Conservation (phyloP, 257 asterid species). For the Salvia miltiorrhiza region DNA sequence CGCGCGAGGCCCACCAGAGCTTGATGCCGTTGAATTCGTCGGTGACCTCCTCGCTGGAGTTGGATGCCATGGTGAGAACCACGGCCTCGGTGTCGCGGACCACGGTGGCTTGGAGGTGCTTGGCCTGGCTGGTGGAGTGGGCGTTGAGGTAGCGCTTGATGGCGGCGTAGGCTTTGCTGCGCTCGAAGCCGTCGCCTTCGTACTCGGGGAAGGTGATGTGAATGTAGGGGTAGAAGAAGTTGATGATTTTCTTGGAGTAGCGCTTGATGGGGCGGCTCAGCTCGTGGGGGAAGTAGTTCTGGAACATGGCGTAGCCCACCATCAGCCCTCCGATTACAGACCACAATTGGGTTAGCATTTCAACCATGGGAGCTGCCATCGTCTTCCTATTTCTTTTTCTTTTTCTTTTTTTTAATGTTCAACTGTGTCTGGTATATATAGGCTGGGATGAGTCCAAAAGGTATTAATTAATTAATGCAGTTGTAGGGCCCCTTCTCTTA, state of each 20-base stretch:
- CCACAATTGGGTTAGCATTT: conserved; percentile 20
- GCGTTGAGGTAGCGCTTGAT: conserved; percentile 51
- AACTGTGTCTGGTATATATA: no score
- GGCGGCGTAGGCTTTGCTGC: conserved; percentile 33
- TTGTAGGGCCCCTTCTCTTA: no score
- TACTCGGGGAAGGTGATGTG: conserved; percentile 35
- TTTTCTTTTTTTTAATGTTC: no score
- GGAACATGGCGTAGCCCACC: conserved; percentile 41
- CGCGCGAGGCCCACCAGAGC: conserved; percentile 50
- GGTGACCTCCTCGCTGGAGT: conserved; percentile 44
- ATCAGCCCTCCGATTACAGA: conserved; percentile 28
- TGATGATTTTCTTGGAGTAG: conserved; percentile 13
- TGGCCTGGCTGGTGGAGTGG: conserved; percentile 49
- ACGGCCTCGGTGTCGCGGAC: conserved; percentile 37
- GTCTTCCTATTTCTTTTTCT: no score
- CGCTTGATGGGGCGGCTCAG: conserved; percentile 24
- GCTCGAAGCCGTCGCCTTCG: conserved; percentile 33
- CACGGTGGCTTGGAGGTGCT: conserved; percentile 38
- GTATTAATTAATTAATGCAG: no score
- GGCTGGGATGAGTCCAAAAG: no score
- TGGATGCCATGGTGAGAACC: conserved; percentile 41
- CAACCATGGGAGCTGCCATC: conserved; percentile 1
- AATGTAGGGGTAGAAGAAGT: conserved; percentile 37
- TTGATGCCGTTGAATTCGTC: conserved; percentile 42
- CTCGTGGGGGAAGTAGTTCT: conserved; percentile 41